Base-by-base conservation (phyloP, 2,329 filamentous ascomycete genomes). In the Paraphaeosphaeria minitans region DNA sequence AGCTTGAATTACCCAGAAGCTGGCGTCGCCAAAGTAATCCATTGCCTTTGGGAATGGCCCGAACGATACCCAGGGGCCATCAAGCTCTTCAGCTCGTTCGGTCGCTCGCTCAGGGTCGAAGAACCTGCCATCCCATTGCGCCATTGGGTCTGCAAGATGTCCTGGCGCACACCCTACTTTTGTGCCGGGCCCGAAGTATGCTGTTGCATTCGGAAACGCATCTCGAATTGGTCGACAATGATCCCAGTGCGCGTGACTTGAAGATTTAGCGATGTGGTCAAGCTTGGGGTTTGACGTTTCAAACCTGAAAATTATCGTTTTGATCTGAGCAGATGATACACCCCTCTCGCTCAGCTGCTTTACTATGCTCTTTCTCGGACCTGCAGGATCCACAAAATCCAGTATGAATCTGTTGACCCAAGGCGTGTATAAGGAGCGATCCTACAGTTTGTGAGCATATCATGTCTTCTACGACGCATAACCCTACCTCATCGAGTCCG, bases 21-120 rank as follows among this genome's bases (percentile, higher is more conserved):
- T 71, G 52, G 78, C 67, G 70, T 82, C 72, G 55, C 73, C 73
- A 45, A 78, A 78, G 43, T 69, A 75, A 48, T 78, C 71, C 57
- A 75, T 53, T 12, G 75, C 75, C 42, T 66, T 67, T 14, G 76
- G 67, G 48, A 77, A 78, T 0, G 74, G 70, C 1, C 75, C 75
- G 55, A 77, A 74, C 0, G 64, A 55, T 21, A 62, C 55, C 75
- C 75, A 78, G 10, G 60, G 58, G 9, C 72, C 72, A 0, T 56
- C 22, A 3, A 75, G 55, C 48, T 75, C 72, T 22, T 64, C 60
- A 64, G 69, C 70, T 14, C 54, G 64, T 52, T 74, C 70, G 7
- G 71, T 75, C 1, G 67, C 65, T 6, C 57, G 53, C 31, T 70
- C 61, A 1, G 71, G 70, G 33, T 75, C 72, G 48, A 75, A 75